Conservation (phyloP, 1,284 basidiomycete species). For the Pisolithus thermaeus region DNA sequence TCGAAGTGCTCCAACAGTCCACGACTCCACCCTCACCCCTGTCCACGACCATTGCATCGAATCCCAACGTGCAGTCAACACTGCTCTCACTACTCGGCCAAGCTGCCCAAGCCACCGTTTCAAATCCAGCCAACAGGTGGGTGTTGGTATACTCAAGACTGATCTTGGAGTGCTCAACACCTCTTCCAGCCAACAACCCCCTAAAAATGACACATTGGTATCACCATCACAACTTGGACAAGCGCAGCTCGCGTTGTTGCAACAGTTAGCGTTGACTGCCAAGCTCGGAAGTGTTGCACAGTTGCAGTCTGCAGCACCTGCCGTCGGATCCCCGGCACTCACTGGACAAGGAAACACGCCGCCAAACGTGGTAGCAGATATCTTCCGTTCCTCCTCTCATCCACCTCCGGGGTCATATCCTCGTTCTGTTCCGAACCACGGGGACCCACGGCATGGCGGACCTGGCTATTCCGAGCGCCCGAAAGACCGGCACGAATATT, state of each 20-base stretch:
- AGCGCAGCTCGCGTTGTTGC: constrained; percentile 61
- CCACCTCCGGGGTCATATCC: constrained; percentile 2
- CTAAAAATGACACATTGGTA: constrained; percentile 41
- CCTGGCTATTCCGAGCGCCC: constrained; percentile 45
- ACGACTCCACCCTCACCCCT: constrained; percentile 21
- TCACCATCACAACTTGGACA: constrained; percentile 38
- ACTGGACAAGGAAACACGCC: constrained; percentile 2
- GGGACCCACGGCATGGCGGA: constrained; percentile 42
- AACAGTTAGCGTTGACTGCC: constrained; percentile 64
- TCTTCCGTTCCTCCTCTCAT: not conserved
- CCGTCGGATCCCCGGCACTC: constrained; percentile 1
- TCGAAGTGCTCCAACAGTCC: constrained; percentile 21
- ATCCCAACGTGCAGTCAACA: constrained; percentile 43
- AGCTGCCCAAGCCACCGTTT: constrained; percentile 38
- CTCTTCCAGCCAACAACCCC: constrained; percentile 60
- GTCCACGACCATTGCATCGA: constrained; percentile 26
- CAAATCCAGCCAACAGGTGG: constrained; percentile 28
- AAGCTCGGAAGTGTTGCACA: constrained; percentile 33
- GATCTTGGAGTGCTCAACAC: not conserved
- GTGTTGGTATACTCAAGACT: constrained; percentile 3
- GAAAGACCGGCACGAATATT: constrained; percentile 42
- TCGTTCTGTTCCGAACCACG: constrained; percentile 29
- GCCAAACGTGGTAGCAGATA: not conserved
- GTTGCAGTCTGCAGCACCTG: constrained; percentile 21
- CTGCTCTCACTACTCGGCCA: constrained; percentile 63